phyloP scores from a whole-genome alignment of 352 stramenopile species.

The Phytophthora cryptogea region DNA sequence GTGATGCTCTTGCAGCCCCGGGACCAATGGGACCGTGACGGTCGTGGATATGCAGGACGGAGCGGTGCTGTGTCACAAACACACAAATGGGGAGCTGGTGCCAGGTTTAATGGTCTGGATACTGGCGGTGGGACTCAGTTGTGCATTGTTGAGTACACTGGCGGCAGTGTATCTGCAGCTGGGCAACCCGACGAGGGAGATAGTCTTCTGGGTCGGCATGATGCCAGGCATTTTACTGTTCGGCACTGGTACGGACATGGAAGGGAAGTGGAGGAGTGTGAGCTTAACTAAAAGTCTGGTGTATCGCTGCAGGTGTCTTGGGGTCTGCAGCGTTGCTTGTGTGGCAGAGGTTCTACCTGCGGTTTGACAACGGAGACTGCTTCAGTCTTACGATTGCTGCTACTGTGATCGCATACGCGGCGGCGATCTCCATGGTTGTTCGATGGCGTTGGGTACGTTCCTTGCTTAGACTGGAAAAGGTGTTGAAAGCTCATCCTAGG shows the following conservation, averaged over 20 bases:
- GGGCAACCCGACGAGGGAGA: conserved; percentile 56
- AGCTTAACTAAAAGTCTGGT: conserved; percentile 6
- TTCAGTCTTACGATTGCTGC: conserved; percentile 68
- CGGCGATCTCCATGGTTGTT: conserved; percentile 74
- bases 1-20: conserved; percentile 21
- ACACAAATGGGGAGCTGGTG: conserved; percentile 32
- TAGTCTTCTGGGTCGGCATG: conserved; percentile 62
- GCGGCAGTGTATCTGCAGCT: conserved; percentile 70
- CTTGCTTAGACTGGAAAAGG: not conserved
- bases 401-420: conserved; percentile 67
- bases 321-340: conserved; percentile 47
- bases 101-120: conserved; percentile 45
- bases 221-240: conserved; percentile 62
- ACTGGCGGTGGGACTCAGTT: conserved; percentile 52
- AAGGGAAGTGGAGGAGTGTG: not conserved
- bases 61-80: conserved; percentile 40
- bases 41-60: conserved; percentile 39
- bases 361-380: conserved; percentile 77
- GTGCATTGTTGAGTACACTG: conserved; percentile 46
- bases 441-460: conserved; percentile 72
- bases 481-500: not conserved
- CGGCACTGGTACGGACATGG: conserved; percentile 30
- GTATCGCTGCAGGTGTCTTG: conserved; percentile 41
- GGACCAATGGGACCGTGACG: conserved; percentile 32
- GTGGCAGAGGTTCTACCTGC: conserved; percentile 60